Evolutionary conservation across 148 eudicot genomes (phyloP).

Genomic region (Rhododendron molle): DNA sequence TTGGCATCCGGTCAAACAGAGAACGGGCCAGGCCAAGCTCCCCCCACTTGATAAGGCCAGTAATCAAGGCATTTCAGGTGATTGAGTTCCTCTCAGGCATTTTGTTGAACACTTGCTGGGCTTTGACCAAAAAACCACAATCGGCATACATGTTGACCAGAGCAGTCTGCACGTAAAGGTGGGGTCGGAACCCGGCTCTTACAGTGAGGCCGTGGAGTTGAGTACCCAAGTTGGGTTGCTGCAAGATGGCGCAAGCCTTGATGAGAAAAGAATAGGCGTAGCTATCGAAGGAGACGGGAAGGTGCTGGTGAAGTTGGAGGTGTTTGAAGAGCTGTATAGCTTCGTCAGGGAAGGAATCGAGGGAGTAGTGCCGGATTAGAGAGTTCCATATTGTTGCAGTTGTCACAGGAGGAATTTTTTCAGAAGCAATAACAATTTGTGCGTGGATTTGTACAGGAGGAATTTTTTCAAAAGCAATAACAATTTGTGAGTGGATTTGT

Average conservation of each 20-base stretch:
- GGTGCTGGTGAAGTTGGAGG: conserved; percentile 11
- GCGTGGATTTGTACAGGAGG: conserved; percentile 42
- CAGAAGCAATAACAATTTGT: conserved; percentile 23
- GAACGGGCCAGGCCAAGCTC: conserved; percentile 30
- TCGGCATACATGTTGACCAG: conserved; percentile 51
- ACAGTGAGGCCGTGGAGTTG: conserved; percentile 36
- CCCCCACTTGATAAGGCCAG: conserved; percentile 51
- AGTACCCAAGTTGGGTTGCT: conserved; percentile 9
- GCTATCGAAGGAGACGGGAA: conserved; percentile 33
- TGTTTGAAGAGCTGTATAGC: conserved; percentile 50
- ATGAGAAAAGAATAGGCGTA: conserved; percentile 58
- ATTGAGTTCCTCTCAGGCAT: conserved; percentile 61
- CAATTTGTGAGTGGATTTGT: conserved; percentile 51
- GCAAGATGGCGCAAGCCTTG: conserved; percentile 41
- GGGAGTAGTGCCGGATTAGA: conserved; percentile 48
- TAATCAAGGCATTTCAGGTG: conserved; percentile 65
- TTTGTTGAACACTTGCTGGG: conserved; percentile 54
- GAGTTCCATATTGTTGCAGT: conserved; percentile 30
- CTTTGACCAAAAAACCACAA: conserved; percentile 34
- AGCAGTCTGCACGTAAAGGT: conserved; percentile 57
- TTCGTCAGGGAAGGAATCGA: conserved; percentile 37
- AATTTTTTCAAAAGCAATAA: conserved; percentile 16
- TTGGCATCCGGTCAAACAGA: conserved; percentile 51
- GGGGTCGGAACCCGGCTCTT: conserved; percentile 31
- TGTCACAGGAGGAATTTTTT: conserved; percentile 2